Conservation (phyloP, 257 asterid species). For the Plantago ovata region DNA sequence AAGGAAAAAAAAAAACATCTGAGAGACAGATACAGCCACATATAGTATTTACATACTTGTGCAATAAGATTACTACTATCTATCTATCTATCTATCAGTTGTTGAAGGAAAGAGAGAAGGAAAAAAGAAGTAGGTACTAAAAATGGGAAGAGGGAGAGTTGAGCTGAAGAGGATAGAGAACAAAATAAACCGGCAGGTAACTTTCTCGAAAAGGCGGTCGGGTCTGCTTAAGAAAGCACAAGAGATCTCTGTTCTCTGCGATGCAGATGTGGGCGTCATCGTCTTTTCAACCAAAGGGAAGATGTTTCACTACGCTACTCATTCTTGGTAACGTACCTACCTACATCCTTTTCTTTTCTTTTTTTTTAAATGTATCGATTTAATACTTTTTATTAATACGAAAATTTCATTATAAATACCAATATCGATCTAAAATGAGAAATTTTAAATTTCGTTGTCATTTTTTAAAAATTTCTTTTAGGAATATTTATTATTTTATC, state of each 20-base stretch:
- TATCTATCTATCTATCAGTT: too few relatives aligned
- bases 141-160: constrained; percentile 85
- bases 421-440: too few relatives aligned
- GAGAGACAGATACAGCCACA: constrained; percentile 29
- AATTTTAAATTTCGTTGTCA: too few relatives aligned
- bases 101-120: background rate
- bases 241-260: constrained; percentile 85
- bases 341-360: background rate
- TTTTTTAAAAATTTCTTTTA: too few relatives aligned
- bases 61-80: background rate
- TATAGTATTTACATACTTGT: background rate
- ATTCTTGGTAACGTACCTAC: constrained; percentile 52
- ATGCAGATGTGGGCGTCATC: constrained; percentile 78
- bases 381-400: too few relatives aligned
- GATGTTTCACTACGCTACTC: constrained; percentile 68
- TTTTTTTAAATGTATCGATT: background rate
- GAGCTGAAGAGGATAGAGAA: constrained; percentile 83
- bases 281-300: constrained; percentile 82
- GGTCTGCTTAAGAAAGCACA: constrained; percentile 80
- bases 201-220: constrained; percentile 71
- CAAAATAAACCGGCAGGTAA: constrained; percentile 80
- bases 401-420: too few relatives aligned
- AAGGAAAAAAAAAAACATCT: constrained; percentile 12
- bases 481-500: too few relatives aligned
- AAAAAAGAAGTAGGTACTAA: background rate